These are phyloP conservation scores for Serendipita vermifera DNA, from an alignment of 768 basidiomycete genomes.

Conservation along the genomic window DNA sequence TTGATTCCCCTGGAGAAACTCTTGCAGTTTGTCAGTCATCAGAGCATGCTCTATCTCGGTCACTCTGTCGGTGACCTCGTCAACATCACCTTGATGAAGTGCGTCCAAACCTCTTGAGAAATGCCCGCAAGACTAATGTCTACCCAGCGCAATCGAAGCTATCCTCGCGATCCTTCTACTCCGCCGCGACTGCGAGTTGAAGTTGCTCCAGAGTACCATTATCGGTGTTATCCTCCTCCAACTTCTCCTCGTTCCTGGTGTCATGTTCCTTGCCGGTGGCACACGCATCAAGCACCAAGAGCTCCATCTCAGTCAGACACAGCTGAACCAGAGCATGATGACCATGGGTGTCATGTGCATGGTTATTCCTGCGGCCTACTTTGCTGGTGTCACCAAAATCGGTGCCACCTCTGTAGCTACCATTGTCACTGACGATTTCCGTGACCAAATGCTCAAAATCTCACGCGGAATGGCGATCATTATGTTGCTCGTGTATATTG, in stretches of 20 bases:
- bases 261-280: constrained; percentile 58
- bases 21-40: constrained; percentile 53
- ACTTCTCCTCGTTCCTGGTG: constrained; percentile 55
- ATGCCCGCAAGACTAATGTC: neutral
- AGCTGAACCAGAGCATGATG: constrained; percentile 57
- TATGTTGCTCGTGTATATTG: constrained; percentile 31
- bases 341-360: constrained; percentile 58
- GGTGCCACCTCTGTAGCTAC: constrained; percentile 15
- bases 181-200: constrained; percentile 51
- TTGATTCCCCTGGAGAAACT: constrained; percentile 54
- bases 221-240: constrained; percentile 61
- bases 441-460: constrained; percentile 40
- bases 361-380: constrained; percentile 54
- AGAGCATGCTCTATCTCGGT: constrained; percentile 42
- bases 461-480: constrained; percentile 40
- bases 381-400: constrained; percentile 31
- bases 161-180: constrained; percentile 57
- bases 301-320: constrained; percentile 48
- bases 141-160: constrained; percentile 49
- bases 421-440: constrained; percentile 32
- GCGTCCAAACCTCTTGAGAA: constrained; percentile 16
- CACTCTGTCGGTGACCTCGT: constrained; percentile 50
- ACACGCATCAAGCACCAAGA: constrained; percentile 54
- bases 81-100: constrained; percentile 55
- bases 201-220: constrained; percentile 36